phyloP scores from a whole-genome alignment of 2,329 filamentous ascomycete species.

The Dothiorella sarmentorum region DNA sequence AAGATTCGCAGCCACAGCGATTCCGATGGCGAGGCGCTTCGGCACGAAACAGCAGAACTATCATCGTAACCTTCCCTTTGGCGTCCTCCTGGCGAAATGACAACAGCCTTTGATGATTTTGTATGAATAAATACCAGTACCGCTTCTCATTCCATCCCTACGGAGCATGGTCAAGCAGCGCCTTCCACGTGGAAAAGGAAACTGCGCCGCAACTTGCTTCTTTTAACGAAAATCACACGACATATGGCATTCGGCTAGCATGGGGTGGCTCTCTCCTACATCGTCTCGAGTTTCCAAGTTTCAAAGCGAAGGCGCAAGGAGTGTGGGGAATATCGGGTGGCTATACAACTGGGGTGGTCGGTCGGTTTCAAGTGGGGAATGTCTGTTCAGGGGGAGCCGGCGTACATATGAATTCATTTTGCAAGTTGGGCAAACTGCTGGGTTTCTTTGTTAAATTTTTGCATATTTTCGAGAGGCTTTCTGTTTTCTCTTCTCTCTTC shows the following conservation, averaged over 20 bases:
- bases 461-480: neutral
- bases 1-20: constrained; percentile 35
- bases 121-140: neutral
- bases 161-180: neutral
- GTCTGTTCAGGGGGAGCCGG: neutral
- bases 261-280: constrained; percentile 7
- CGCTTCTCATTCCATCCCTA: neutral
- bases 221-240: constrained; percentile 5
- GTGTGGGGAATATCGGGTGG: constrained; percentile 5
- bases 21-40: constrained; percentile 13
- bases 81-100: neutral
- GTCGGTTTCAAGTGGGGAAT: constrained; percentile 9
- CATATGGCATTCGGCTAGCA: constrained; percentile 6
- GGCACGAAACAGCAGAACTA: constrained; percentile 1
- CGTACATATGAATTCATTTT: constrained; percentile 14
- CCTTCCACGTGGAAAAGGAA: neutral
- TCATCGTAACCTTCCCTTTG: neutral
- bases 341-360: neutral
- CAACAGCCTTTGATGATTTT: neutral
- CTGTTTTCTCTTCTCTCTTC: neutral
- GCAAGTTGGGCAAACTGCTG: constrained; percentile 6
- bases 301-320: constrained; percentile 15
- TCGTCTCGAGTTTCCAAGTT: constrained; percentile 13
- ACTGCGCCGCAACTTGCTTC: neutral
- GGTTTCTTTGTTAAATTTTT: constrained; percentile 8